Evolutionary conservation across 768 basidiomycete species (phyloP).

Genomic region (Gelatoporia subvermispora): DNA sequence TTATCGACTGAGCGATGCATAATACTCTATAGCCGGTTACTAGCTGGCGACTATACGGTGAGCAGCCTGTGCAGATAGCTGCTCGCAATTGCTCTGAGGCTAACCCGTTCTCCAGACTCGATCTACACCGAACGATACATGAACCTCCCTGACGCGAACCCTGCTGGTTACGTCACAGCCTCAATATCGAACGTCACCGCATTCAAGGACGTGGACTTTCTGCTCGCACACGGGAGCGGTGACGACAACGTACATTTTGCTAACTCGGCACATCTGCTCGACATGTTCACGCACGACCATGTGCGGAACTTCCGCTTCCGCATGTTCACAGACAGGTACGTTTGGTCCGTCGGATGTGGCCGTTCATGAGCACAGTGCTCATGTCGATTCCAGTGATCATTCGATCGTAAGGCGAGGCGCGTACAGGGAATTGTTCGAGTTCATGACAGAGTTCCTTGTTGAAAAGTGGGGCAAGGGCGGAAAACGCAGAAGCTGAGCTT

Average conservation of each 20-base stretch:
- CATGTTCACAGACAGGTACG: constrained; percentile 95
- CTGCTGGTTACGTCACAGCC: constrained; percentile 83
- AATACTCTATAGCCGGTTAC: constrained; percentile 63
- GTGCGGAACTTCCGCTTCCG: constrained; percentile 80
- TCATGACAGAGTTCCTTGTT: constrained; percentile 73
- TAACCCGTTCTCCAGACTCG: constrained; percentile 53
- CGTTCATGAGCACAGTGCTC: constrained; percentile 5
- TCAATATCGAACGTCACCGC: constrained; percentile 86
- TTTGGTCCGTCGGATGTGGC: constrained; percentile 5
- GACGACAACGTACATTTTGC: constrained; percentile 97
- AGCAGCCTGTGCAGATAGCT: constrained; percentile 13
- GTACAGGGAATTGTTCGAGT: constrained; percentile 81
- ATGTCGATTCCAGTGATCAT: constrained; percentile 61
- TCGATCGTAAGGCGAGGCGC: constrained; percentile 69
- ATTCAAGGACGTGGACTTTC: constrained; percentile 74
- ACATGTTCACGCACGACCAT: constrained; percentile 81
- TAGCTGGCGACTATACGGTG: constrained; percentile 80
- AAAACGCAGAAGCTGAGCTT: constrained; percentile 49
- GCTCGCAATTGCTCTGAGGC: not conserved
- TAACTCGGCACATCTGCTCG: constrained; percentile 86
- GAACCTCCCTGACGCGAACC: constrained; percentile 75
- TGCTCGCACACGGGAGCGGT: constrained; percentile 89
- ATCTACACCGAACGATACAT: constrained; percentile 99
- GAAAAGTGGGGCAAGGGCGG: constrained; percentile 94
- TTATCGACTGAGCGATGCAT: too few relatives aligned